phyloP scores from a whole-genome alignment of 306 rosid genomes.

The Glycine soja region DNA sequence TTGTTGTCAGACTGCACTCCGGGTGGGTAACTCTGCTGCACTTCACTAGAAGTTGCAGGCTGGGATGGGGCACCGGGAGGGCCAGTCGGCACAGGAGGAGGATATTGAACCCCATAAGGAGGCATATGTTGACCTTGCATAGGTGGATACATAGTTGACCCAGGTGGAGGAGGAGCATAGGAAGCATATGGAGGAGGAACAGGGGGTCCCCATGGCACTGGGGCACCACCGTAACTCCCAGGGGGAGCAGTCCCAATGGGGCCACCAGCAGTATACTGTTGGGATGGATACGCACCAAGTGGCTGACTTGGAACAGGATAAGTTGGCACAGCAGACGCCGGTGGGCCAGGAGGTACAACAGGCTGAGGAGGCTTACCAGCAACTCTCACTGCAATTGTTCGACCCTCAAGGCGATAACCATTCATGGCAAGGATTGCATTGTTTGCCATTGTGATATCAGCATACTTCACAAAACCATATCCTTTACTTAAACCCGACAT shows the following conservation, averaged over 20 bases:
- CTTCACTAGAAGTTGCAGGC: conserved; percentile 69
- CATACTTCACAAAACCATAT: conserved; percentile 93
- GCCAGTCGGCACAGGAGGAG: conserved; percentile 69
- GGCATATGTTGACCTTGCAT: conserved; percentile 82
- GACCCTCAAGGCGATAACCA: conserved; percentile 91
- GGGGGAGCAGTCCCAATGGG: conserved; percentile 78
- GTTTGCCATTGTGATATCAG: conserved; percentile 93
- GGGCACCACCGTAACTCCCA: conserved; percentile 63
- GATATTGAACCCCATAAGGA: conserved; percentile 80
- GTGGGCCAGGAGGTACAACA: conserved; percentile 86
- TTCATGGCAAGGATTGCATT: conserved; percentile 87
- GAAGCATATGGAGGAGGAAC: conserved; percentile 79
- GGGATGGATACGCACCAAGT: conserved; percentile 84
- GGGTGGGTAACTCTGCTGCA: conserved; percentile 85
- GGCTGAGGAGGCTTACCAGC: conserved; percentile 99
- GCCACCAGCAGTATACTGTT: conserved; percentile 83
- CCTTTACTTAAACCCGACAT: conserved; percentile 90
- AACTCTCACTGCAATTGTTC: conserved; percentile 97
- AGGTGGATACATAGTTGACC: conserved; percentile 85
- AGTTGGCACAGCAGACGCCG: conserved; percentile 71
- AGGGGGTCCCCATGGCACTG: conserved; percentile 98
- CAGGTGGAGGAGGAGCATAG: conserved; percentile 93
- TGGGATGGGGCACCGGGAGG: conserved; percentile 93
- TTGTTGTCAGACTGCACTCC: conserved; percentile 84
- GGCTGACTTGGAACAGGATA: conserved; percentile 84